phyloP scores from a whole-genome alignment of 306 rosid species.

The Cicer cuneatum region DNA sequence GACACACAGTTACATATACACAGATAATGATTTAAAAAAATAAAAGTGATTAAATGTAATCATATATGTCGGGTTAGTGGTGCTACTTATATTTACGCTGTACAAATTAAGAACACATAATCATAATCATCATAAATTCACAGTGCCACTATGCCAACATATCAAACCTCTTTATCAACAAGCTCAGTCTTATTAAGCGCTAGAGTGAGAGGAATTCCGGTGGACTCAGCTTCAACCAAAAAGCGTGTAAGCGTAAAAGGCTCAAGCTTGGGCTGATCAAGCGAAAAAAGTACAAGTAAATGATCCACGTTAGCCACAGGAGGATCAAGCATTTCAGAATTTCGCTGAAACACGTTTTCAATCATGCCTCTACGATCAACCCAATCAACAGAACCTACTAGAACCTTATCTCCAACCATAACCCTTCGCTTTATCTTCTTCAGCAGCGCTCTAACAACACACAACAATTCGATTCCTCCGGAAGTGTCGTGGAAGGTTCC shows the following conservation, averaged over 20 bases:
- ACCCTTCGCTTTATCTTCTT: constrained; percentile 95
- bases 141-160: not conserved
- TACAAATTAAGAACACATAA: not conserved
- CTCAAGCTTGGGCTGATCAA: constrained; percentile 79
- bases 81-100: no score
- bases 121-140: not conserved
- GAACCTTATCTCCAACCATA: constrained; percentile 88
- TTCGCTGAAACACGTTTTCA: constrained; percentile 78
- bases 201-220: constrained; percentile 77
- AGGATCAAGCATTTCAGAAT: constrained; percentile 86
- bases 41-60: no score
- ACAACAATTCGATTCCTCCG: constrained; percentile 68
- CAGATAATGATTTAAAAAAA: no score
- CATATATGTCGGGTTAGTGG: no score
- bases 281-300: constrained; percentile 77
- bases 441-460: constrained; percentile 82
- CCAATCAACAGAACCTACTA: constrained; percentile 93
- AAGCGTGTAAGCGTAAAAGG: constrained; percentile 82
- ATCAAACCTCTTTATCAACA: constrained; percentile 76
- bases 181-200: constrained; percentile 83
- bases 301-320: constrained; percentile 91
- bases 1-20: no score
- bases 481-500: constrained; percentile 34
- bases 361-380: constrained; percentile 88
- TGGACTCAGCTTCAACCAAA: constrained; percentile 83